Conservation (phyloP, 1,284 basidiomycete species). For the Heterobasidion parviporum region DNA sequence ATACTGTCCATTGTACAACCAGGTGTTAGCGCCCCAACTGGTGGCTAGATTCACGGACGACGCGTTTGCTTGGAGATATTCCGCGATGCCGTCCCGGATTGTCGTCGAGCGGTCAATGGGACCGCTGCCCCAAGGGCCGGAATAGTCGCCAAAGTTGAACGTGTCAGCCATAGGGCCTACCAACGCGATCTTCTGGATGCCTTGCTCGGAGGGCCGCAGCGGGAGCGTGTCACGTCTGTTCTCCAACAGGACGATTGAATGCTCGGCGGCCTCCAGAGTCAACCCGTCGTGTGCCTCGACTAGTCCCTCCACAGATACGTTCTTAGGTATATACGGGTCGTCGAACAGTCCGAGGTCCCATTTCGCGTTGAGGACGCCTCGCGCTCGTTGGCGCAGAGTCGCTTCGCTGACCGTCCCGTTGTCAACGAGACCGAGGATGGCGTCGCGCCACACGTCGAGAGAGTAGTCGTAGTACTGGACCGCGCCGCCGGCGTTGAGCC, state of each 20-base stretch:
- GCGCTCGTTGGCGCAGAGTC: conserved; percentile 14
- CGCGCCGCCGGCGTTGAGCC: conserved; percentile 22
- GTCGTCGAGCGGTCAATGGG: conserved; percentile 17
- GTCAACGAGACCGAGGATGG: conserved; percentile 14
- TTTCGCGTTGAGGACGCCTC: conserved; percentile 17
- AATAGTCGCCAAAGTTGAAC: conserved; percentile 22
- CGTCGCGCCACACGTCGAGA: conserved; percentile 15
- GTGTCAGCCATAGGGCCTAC: conserved; percentile 7
- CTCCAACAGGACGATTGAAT: neutral
- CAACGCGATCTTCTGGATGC: neutral
- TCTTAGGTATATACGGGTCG: conserved; percentile 15
- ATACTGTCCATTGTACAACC: conserved; percentile 21
- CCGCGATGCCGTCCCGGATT: conserved; percentile 16
- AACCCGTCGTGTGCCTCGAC: neutral
- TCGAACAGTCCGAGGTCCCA: conserved; percentile 22
- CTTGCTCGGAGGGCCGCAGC: neutral
- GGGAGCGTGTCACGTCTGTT: neutral
- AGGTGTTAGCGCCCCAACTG: conserved; percentile 19
- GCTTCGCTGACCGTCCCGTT: conserved; percentile 12
- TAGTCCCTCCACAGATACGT: neutral
- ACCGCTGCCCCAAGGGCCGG: conserved; percentile 18
- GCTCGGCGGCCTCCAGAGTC: neutral
- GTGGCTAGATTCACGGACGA: conserved; percentile 15
- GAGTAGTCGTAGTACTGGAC: conserved; percentile 21
- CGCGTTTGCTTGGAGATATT: conserved; percentile 12